These are phyloP conservation scores for Sanghuangporus baumii DNA, from an alignment of 1,284 basidiomycete species.

Conservation along the genomic window DNA sequence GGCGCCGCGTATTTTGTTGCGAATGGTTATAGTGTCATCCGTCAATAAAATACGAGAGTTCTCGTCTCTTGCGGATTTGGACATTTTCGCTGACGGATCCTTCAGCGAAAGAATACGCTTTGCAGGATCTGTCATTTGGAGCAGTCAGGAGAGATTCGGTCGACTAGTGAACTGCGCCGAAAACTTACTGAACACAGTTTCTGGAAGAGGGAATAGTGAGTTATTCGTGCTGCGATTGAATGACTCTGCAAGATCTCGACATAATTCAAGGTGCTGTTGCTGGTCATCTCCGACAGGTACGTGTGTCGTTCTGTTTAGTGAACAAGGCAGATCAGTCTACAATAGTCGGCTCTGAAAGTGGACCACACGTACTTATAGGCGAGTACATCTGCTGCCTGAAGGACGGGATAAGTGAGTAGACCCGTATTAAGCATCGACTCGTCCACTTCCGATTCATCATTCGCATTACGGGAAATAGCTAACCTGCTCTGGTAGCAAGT, in stretches of 20 bases:
- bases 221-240: slow-evolving; percentile 70
- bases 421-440: slow-evolving; percentile 82
- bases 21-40: slow-evolving; percentile 61
- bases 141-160: background rate
- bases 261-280: slow-evolving; percentile 87
- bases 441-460: slow-evolving; percentile 70
- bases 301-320: slow-evolving; percentile 66
- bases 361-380: slow-evolving; percentile 60
- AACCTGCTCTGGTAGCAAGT: slow-evolving; percentile 56
- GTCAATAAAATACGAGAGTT: slow-evolving; percentile 86
- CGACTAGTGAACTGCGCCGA: background rate
- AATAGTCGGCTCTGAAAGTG: background rate
- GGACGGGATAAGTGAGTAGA: slow-evolving; percentile 86
- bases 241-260: slow-evolving; percentile 74
- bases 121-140: slow-evolving; percentile 52
- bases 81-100: slow-evolving; percentile 90
- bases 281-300: slow-evolving; percentile 97
- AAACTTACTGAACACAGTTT: slow-evolving; percentile 68
- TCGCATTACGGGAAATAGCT: slow-evolving; percentile 68
- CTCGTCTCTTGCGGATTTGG: slow-evolving; percentile 80
- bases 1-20: slow-evolving; percentile 70
- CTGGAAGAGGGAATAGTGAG: slow-evolving; percentile 67
- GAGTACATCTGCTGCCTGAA: slow-evolving; percentile 92
- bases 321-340: slow-evolving; percentile 5
- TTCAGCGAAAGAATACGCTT: slow-evolving; percentile 79